phyloP scores from a whole-genome alignment of 2,329 filamentous ascomycete genomes.

The Bimuria novae-zelandiae region DNA sequence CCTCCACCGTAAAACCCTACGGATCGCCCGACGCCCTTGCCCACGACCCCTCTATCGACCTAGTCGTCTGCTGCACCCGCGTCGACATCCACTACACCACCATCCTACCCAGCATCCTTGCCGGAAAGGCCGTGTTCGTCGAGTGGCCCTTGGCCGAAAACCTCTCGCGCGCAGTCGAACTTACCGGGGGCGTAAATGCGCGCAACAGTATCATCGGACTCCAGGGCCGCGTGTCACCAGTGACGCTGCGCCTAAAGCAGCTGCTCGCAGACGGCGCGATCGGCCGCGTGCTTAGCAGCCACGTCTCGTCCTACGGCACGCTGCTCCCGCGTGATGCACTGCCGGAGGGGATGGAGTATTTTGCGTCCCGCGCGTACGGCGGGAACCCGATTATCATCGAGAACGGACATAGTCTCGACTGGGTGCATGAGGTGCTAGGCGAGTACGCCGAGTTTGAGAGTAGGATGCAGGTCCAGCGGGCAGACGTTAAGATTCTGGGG shows the following conservation, averaged over 20 bases:
- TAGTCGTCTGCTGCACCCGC: slow-evolving; percentile 58
- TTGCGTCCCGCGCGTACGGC: slow-evolving; percentile 21
- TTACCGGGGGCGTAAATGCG: slow-evolving; percentile 33
- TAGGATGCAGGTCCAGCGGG: slow-evolving; percentile 25
- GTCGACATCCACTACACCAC: slow-evolving; percentile 59
- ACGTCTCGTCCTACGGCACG: slow-evolving; percentile 16
- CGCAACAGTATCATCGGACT: slow-evolving; percentile 47
- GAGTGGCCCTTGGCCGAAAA: slow-evolving; percentile 56
- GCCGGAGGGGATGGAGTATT: slow-evolving; percentile 20
- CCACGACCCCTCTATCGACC: slow-evolving; percentile 33
- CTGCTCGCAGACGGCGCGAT: slow-evolving; percentile 47
- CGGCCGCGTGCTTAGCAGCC: slow-evolving; percentile 46
- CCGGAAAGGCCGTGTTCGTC: slow-evolving; percentile 59
- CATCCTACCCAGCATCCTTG: slow-evolving; percentile 53
- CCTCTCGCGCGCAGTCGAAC: slow-evolving; percentile 43
- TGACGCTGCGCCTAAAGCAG: slow-evolving; percentile 45
- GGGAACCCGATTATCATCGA: slow-evolving; percentile 25
- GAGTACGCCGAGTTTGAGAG: slow-evolving; percentile 16
- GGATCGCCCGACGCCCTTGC: slow-evolving; percentile 50
- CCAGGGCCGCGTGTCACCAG: slow-evolving; percentile 49
- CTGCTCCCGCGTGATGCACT: slow-evolving; percentile 16
- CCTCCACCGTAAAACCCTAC: slow-evolving; percentile 50
- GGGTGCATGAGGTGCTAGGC: slow-evolving; percentile 24
- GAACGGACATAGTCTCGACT: slow-evolving; percentile 28
- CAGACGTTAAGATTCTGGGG: slow-evolving; percentile 12